These are phyloP conservation scores for Lactifluus volemus DNA, from an alignment of 768 basidiomycete species.

Conservation along the genomic window DNA sequence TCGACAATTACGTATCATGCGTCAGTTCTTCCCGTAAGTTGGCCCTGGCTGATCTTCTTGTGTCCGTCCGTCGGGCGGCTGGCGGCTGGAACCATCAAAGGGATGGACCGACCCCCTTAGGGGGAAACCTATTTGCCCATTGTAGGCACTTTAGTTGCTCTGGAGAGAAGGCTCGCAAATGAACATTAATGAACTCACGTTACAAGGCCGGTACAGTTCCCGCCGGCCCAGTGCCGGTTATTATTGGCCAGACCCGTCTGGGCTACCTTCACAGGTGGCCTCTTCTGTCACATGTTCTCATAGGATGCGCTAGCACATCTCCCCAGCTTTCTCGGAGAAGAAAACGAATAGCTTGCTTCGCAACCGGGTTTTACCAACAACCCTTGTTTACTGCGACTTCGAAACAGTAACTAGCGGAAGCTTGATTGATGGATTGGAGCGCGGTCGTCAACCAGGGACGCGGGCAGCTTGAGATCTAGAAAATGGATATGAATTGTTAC, in stretches of 20 bases:
- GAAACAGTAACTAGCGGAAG: not conserved
- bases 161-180: slow-evolving; percentile 41
- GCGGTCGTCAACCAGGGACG: not conserved
- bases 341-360: slow-evolving; percentile 46
- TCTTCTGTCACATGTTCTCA: not conserved
- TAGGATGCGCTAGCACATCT: not conserved
- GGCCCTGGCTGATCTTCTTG: slow-evolving; percentile 10
- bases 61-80: not conserved
- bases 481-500: not conserved
- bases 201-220: slow-evolving; percentile 46
- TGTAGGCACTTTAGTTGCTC: slow-evolving; percentile 52
- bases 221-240: not conserved
- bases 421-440: not conserved
- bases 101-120: slow-evolving; percentile 26
- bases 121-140: slow-evolving; percentile 48
- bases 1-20: slow-evolving; percentile 65
- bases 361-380: slow-evolving; percentile 55
- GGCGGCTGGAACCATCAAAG: not conserved
- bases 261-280: not conserved
- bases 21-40: slow-evolving; percentile 51
- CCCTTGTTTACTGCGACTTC: slow-evolving; percentile 21
- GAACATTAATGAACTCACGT: slow-evolving; percentile 49
- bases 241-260: not conserved
- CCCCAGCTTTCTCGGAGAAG: slow-evolving; percentile 49
- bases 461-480: not conserved